Base-by-base conservation (phyloP, 257 asterid genomes). In the Ballota nigra region DNA sequence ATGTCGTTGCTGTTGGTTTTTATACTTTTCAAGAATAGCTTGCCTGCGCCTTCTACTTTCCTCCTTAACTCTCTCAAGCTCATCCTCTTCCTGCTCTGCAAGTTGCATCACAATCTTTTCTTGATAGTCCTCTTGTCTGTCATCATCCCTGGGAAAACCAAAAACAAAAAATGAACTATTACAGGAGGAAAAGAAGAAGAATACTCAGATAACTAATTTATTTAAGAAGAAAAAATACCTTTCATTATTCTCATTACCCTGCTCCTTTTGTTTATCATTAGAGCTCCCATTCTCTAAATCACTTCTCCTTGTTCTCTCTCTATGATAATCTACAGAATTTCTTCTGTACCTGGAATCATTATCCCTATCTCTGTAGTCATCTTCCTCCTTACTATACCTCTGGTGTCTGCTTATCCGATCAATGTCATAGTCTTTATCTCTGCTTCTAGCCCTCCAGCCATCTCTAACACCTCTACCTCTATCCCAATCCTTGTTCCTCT, bases 71-170 rank as follows among this genome's bases (percentile, higher is more conserved):
- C 79, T 89, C 81, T 92, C 90, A 41, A 88, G 82, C 70, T 94
- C 95, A 59, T 95, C 98, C 63, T 92, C 97, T 80, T 94, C 98
- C 78, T 95, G 96, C 71, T 87, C 92, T 64, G 83, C 98, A 71
- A 87, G 90, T 82, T 88, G 93, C 84, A 85, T 76, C 23, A 75
- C 78, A 75, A 89, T 81, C 81, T 76, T 85, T 75, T 88, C 96
- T 78, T 90, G 90, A 76, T 88, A 95, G 55, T 87, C 97, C 77
- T 87, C 96, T 78, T 86, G 86, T 53, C 66, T 85, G 41, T 84
- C 90, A 66, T 85, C 86, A 66, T 88, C 96, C 70, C 98, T 89
- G 94, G 38, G 67, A 60, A 79, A 75, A 63, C 19, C 68, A 67
- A 78, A 79, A 69, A 75, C 45, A 52, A 40, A 51, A 68, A 40